Percentiles rank a stretch among this genome's conserved stretches.
Evolutionary conservation across 768 basidiomycete species (phyloP).

Genomic region (Heimioporus sp.): DNA sequence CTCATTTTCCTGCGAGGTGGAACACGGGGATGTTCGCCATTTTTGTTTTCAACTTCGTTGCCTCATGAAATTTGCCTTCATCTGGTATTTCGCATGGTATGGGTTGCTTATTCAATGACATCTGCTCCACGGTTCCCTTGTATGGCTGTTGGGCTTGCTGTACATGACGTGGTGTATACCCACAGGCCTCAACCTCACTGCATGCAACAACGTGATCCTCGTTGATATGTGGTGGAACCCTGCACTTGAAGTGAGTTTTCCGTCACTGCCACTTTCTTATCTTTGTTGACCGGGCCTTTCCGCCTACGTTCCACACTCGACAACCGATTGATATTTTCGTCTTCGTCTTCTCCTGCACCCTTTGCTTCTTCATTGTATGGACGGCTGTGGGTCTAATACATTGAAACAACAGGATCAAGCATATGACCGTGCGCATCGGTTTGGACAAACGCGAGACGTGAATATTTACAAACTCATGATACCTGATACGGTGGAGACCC

Average conservation of each 20-base stretch:
- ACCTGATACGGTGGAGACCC: conserved; percentile 81
- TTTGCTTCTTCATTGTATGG: not conserved
- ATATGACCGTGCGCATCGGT: conserved; percentile 87
- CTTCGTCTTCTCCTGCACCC: not conserved
- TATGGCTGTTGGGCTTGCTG: not conserved
- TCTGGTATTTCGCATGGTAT: not conserved
- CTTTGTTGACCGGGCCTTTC: conserved; percentile 8
- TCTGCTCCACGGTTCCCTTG: conserved; percentile 1
- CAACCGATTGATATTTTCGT: not conserved
- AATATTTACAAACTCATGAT: conserved; percentile 90
- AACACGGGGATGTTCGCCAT: too few relatives aligned
- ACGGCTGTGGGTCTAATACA: not conserved
- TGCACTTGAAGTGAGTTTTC: conserved; percentile 64
- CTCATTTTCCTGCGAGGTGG: not conserved
- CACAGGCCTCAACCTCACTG: conserved; percentile 82
- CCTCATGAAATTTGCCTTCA: not conserved
- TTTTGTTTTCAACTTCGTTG: too few relatives aligned
- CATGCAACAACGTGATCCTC: conserved; percentile 92
- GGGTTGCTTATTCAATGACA: conserved; percentile 12
- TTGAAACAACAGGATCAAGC: conserved; percentile 70
- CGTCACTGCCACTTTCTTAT: not conserved
- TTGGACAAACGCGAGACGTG: conserved; percentile 85
- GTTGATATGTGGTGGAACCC: conserved; percentile 97
- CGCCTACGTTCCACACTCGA: not conserved
- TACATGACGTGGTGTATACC: conserved; percentile 3